phyloP scores from a whole-genome alignment of 1,139 yeast genomes.

The Magnusiomyces ingens region DNA sequence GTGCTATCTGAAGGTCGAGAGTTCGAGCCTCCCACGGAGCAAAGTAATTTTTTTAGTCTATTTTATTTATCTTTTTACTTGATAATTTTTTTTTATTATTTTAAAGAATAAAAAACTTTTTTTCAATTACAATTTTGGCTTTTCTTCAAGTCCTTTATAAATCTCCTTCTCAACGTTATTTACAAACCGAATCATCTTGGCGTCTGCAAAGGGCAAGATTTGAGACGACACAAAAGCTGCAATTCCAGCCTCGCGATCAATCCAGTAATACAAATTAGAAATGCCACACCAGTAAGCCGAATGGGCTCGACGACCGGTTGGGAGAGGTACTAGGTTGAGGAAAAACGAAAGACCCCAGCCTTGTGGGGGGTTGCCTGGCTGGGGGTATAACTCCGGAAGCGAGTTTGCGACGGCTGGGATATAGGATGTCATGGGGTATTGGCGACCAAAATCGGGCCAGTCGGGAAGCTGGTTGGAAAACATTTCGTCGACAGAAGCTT shows the following conservation, averaged over 20 bases:
- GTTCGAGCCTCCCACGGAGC: conserved; percentile 15
- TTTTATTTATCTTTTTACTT: background rate
- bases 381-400: conserved; percentile 20
- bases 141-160: background rate
- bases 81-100: background rate
- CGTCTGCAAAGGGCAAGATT: conserved; percentile 31
- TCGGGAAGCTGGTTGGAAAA: conserved; percentile 21
- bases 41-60: background rate
- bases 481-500: conserved; percentile 19
- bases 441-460: conserved; percentile 17
- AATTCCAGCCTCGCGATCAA: conserved; percentile 38
- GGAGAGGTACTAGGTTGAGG: conserved; percentile 17
- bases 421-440: conserved; percentile 12
- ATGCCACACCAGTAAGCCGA: conserved; percentile 43
- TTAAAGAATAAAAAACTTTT: background rate
- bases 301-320: conserved; percentile 40
- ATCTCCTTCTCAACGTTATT: conserved; percentile 10
- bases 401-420: conserved; percentile 18
- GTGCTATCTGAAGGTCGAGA: conserved; percentile 14
- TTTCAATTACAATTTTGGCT: background rate
- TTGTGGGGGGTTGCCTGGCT: conserved; percentile 15
- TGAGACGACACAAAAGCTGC: conserved; percentile 43
- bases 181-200: conserved; percentile 10
- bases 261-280: conserved; percentile 43
- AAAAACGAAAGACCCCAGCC: conserved; percentile 22